Conservation (phyloP, 371 early-diverging fungal species). For the Mucor lusitanicus region DNA sequence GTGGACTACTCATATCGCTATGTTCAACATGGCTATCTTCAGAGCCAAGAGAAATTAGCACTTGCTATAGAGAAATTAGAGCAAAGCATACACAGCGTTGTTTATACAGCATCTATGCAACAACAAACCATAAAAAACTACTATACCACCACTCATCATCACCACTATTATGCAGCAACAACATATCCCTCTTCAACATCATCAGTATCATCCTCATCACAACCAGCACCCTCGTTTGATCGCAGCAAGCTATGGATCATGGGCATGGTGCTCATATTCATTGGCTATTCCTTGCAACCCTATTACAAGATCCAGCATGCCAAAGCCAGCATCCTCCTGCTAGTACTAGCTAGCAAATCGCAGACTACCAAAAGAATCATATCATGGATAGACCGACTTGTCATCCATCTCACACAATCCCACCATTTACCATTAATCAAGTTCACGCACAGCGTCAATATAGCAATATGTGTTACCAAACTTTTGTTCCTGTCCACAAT, state of each 20-base stretch:
- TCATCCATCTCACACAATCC: not conserved
- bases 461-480: not conserved
- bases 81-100: constrained; percentile 1
- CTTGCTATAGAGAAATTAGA: constrained; percentile 13
- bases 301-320: not conserved
- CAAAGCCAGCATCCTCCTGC: not conserved
- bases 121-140: not conserved
- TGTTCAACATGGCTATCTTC: not conserved
- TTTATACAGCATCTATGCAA: not conserved
- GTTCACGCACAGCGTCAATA: not conserved
- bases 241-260: not conserved
- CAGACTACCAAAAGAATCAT: not conserved
- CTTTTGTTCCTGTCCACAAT: not conserved
- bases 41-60: constrained; percentile 7
- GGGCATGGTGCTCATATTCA: not conserved
- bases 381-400: not conserved
- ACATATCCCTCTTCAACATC: not conserved
- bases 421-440: not conserved
- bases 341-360: not conserved
- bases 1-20: not conserved
- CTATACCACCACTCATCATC: not conserved
- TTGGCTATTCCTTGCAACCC: not conserved
- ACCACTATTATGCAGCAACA: not conserved
- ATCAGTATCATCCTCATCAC: not conserved
- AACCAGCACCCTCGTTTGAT: not conserved